Conservation (phyloP, 306 rosid species). For the Casuarina cunninghamiana region DNA sequence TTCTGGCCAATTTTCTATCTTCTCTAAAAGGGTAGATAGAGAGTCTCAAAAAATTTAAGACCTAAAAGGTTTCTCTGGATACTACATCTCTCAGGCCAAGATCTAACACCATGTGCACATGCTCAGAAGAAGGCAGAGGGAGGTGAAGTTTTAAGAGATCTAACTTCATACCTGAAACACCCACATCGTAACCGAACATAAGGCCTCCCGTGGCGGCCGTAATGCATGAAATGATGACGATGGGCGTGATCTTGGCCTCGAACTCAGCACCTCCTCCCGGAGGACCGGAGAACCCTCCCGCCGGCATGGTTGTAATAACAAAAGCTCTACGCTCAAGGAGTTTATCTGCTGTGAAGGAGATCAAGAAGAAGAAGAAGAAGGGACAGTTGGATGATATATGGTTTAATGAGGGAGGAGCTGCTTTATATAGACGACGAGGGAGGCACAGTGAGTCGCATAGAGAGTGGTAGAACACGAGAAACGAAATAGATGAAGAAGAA, state of each 20-base stretch:
- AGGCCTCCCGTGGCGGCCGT: conserved; percentile 96
- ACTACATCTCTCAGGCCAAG: background rate
- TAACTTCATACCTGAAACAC: conserved; percentile 63
- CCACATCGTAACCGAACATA: conserved; percentile 85
- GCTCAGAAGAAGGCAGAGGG: background rate
- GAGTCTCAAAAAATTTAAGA: no score
- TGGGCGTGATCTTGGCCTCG: conserved; percentile 86
- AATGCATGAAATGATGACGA: conserved; percentile 73
- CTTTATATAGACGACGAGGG: conserved; percentile 11
- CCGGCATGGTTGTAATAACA: conserved; percentile 44
- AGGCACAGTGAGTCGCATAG: background rate
- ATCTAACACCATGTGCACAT: background rate
- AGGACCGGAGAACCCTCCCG: conserved; percentile 46
- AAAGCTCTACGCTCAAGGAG: background rate
- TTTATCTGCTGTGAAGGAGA: no score
- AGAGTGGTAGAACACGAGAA: conserved; percentile 12
- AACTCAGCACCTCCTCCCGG: conserved; percentile 36
- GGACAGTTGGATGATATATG: background rate
- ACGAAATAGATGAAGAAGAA: conserved; percentile 20
- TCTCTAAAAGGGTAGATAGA: no score
- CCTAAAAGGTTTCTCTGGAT: no score
- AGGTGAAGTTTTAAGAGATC: background rate
- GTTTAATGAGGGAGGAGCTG: background rate
- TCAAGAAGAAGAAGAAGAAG: background rate
- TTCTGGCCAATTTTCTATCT: no score